Percentiles rank a stretch among this genome's conserved stretches.
These are phyloP conservation scores for Neurospora sp. DNA, from an alignment of 495 filamentous ascomycete genomes.

Conservation along the genomic window DNA sequence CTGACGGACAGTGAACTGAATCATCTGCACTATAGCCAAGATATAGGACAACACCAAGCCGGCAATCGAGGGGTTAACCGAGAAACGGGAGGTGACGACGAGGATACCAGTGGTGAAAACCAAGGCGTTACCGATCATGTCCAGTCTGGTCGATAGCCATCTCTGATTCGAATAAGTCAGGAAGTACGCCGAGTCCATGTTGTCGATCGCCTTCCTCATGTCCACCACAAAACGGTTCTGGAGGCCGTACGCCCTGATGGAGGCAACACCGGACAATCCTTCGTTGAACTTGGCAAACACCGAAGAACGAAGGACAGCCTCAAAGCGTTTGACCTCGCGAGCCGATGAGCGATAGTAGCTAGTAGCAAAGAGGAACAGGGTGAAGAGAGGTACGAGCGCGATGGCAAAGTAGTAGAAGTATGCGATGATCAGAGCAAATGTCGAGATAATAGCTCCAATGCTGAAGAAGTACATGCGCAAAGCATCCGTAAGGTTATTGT, in stretches of 20 bases:
- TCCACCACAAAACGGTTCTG: slow-evolving; percentile 59
- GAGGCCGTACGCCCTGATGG: slow-evolving; percentile 82
- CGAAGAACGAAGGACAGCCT: slow-evolving; percentile 72
- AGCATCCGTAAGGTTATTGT: slow-evolving; percentile 81
- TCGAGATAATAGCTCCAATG: slow-evolving; percentile 62
- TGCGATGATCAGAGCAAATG: slow-evolving; percentile 80
- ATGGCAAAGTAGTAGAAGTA: slow-evolving; percentile 94
- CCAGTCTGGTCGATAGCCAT: slow-evolving; percentile 79
- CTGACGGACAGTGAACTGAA: slow-evolving; percentile 90
- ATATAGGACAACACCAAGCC: slow-evolving; percentile 90
- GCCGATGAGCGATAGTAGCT: slow-evolving; percentile 86
- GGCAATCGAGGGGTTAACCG: slow-evolving; percentile 70
- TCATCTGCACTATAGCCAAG: slow-evolving; percentile 86
- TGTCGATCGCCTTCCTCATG: slow-evolving; percentile 63
- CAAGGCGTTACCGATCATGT: slow-evolving; percentile 68
- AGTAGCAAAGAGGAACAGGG: slow-evolving; percentile 74
- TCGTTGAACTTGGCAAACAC: slow-evolving; percentile 93
- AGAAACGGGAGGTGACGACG: slow-evolving; percentile 89
- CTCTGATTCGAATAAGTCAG: slow-evolving; percentile 89
- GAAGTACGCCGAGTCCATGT: slow-evolving; percentile 90
- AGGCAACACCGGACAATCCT: slow-evolving; percentile 70
- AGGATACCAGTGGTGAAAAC: slow-evolving; percentile 84
- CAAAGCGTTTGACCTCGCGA: slow-evolving; percentile 87
- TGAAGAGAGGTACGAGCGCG: slow-evolving; percentile 69
- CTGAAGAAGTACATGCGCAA: slow-evolving; percentile 92